Evolutionary conservation across 495 filamentous ascomycete species (phyloP), one percentile per base, ranked within the genome.

Genomic region (Aspergillus coremiiformis): DNA sequence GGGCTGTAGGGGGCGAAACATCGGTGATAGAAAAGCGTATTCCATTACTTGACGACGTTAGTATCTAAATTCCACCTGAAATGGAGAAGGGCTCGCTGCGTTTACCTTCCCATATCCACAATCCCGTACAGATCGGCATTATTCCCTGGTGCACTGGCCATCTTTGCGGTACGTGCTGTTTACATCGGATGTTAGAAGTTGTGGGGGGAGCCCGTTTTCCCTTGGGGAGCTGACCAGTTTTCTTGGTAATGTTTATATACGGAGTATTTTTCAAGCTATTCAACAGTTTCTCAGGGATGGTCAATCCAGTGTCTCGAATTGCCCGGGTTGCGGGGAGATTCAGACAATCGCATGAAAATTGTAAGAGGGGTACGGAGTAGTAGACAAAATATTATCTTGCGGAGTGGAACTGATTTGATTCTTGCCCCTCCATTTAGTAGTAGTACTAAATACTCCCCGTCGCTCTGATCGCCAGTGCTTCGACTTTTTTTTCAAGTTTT

Each of bases 21-120:
- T 87, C 80, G 15, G 89, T 85, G 51, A 95, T 89, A 14, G 86
- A 91, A 75, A 94, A 93, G 39, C 90, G 89, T 58, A 95, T 90
- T 53, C 89, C 90, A 76, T 95, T 95, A 73, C 90, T 94, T 23
- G 17, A 11, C 9, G 9, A 35, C 30, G 19, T n/a, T n/a, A n/a
- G n/a, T n/a, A n/a, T n/a, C n/a, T n/a, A 20, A 14, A 32, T 6
- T 4, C 37, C 24, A 48, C 41, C 6, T 35, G n/a, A 15, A 42
- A 21, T 20, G 23, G 27, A 41, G 27, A 17, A 26, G 43, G 29
- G 41, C 33, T 27, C 8, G 24, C 8, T 22, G 27, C 39, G 62
- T 65, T 66, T 70, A 86, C 84, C 84, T 87, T 62, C 85, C 85
- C 74, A 89, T 87, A 55, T 89, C 85, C 44, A 89, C 85, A 7